Percentiles rank a stretch among this genome's conserved stretches.
Evolutionary conservation across 148 eudicot species (phyloP).

Genomic region (Vaccinium darrowii): DNA sequence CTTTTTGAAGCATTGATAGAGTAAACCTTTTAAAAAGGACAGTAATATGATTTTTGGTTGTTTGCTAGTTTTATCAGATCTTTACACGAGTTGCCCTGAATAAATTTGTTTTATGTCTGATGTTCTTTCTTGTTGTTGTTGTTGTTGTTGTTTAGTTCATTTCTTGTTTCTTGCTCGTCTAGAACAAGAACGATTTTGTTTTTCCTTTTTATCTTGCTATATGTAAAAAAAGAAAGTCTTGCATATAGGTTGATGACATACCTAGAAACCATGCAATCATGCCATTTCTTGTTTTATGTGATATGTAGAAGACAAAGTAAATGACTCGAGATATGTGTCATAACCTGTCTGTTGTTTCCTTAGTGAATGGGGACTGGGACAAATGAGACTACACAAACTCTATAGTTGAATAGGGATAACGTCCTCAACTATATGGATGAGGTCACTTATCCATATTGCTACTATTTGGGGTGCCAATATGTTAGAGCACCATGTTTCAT

Average conservation of each 20-base stretch:
- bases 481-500: neutral
- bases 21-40: too few relatives aligned
- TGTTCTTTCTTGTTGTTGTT: neutral
- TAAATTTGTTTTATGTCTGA: neutral
- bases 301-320: neutral
- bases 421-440: neutral
- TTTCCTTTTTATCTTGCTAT: neutral
- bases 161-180: neutral
- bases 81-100: neutral
- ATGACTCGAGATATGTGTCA: neutral
- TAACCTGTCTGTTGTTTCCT: neutral
- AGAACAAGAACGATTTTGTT: neutral
- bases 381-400: neutral
- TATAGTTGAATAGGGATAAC: neutral
- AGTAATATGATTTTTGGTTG: neutral
- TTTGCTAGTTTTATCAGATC: neutral
- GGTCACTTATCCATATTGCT: neutral
- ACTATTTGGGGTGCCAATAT: neutral
- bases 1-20: too few relatives aligned
- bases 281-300: neutral
- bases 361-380: neutral
- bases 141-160: neutral
- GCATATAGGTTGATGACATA: neutral
- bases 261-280: neutral
- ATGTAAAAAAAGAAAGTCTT: neutral